These are phyloP conservation scores for Pichia sp. DNA, from an alignment of 1,139 yeast species.

Conservation along the genomic window DNA sequence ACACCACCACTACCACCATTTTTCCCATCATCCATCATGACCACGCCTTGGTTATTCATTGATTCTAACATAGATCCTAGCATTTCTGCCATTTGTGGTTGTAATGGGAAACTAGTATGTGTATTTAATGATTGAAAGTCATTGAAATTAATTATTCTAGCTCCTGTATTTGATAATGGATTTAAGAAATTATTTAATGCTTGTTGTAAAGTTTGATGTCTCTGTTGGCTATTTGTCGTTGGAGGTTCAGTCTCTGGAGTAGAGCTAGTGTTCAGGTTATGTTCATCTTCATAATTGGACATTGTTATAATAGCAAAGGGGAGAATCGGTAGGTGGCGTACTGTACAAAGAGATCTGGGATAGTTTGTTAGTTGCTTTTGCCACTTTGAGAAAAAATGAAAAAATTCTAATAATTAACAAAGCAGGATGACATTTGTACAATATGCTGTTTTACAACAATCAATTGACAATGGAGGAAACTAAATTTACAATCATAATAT, in stretches of 20 bases:
- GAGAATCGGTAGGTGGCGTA: too few relatives aligned
- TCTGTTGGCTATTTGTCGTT: not conserved
- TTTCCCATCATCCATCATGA: slow-evolving; percentile 4
- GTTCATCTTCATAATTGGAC: slow-evolving; percentile 21
- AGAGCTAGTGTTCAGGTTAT: slow-evolving; percentile 6
- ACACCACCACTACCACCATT: slow-evolving; percentile 52
- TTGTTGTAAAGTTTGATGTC: slow-evolving; percentile 19
- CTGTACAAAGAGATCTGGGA: too few relatives aligned
- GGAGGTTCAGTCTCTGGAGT: not conserved
- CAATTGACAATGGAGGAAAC: slow-evolving; percentile 11
- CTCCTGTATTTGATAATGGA: slow-evolving; percentile 5
- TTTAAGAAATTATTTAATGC: slow-evolving; percentile 19
- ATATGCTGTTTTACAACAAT: too few relatives aligned
- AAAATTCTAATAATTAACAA: too few relatives aligned
- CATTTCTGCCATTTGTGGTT: slow-evolving; percentile 14
- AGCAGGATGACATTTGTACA: too few relatives aligned
- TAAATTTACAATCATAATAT: slow-evolving; percentile 7
- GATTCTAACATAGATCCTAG: slow-evolving; percentile 10
- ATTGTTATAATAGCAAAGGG: not conserved
- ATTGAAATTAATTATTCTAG: not conserved
- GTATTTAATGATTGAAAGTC: not conserved
- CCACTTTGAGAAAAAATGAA: not conserved
- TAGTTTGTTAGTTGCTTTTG: not conserved
- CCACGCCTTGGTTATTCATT: slow-evolving; percentile 8
- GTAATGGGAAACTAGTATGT: not conserved